These are phyloP conservation scores for Lodderomyces parapsilosis DNA, from an alignment of 1,139 yeast species.

Conservation along the genomic window DNA sequence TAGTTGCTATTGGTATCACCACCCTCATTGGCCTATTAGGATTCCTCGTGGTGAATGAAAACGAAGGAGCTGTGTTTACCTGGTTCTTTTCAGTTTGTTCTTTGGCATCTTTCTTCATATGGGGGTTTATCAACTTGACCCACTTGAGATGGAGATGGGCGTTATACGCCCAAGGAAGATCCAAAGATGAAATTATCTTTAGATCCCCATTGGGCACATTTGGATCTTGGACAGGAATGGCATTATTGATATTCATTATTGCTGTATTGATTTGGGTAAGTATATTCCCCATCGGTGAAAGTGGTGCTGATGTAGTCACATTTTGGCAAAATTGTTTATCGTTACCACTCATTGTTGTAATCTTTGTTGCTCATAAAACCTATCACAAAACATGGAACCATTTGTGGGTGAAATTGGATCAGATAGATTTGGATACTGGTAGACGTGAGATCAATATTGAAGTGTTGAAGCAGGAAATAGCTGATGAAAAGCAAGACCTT, in stretches of 20 bases:
- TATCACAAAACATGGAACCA: conserved; percentile 25
- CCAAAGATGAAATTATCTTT: conserved; percentile 46
- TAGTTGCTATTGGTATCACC: conserved; percentile 50
- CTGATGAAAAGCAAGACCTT: conserved; percentile 36
- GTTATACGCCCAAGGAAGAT: conserved; percentile 31
- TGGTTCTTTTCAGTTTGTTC: conserved; percentile 72
- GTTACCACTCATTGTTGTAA: conserved; percentile 45
- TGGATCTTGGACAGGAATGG: conserved; percentile 48
- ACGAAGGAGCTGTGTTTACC: conserved; percentile 51
- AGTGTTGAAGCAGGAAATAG: conserved; percentile 43
- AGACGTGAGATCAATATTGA: conserved; percentile 48
- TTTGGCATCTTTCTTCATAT: conserved; percentile 55
- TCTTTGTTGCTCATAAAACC: conserved; percentile 32
- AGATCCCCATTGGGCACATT: conserved; percentile 46
- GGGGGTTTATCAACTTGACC: conserved; percentile 43
- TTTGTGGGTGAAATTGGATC: conserved; percentile 32
- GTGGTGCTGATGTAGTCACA: conserved; percentile 30
- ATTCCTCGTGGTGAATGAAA: conserved; percentile 53
- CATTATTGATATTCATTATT: conserved; percentile 40
- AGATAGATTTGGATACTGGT: conserved; percentile 52
- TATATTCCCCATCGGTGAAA: conserved; percentile 39
- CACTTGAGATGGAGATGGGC: conserved; percentile 44
- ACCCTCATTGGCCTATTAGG: conserved; percentile 59
- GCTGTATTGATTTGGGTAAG: conserved; percentile 50
- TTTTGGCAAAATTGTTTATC: conserved; percentile 52